Percentiles rank a stretch among this genome's conserved stretches.
Evolutionary conservation across 1,284 basidiomycete species (phyloP).

Genomic region (Heterobasidion irregulare): DNA sequence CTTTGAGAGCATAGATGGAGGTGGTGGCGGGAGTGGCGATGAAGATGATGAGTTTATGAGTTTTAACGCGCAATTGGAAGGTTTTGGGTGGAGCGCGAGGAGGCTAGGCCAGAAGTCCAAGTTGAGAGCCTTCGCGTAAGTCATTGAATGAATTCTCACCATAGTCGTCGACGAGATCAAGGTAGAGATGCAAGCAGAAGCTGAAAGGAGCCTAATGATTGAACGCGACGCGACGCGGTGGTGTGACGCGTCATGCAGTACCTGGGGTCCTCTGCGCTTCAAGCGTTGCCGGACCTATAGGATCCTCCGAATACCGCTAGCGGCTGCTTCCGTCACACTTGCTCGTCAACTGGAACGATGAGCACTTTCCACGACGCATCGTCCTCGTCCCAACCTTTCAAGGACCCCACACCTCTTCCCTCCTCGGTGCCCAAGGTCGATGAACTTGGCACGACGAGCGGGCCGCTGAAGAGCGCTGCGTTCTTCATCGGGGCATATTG

Average conservation of each 20-base stretch:
- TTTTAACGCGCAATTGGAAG: slow-evolving; percentile 59
- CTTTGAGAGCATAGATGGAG: slow-evolving; percentile 50
- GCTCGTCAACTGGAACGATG: slow-evolving; percentile 30
- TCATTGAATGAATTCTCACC: background rate
- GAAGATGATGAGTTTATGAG: slow-evolving; percentile 60
- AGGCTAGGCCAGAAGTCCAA: slow-evolving; percentile 13
- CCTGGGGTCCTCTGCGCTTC: background rate
- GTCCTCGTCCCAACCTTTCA: slow-evolving; percentile 38
- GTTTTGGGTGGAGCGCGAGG: slow-evolving; percentile 39
- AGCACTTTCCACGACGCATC: slow-evolving; percentile 37
- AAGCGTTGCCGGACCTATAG: background rate
- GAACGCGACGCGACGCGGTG: background rate
- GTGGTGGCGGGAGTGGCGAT: slow-evolving; percentile 44
- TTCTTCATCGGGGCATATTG: slow-evolving; percentile 97
- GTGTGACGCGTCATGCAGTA: background rate
- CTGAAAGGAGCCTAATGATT: background rate
- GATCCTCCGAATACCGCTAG: background rate
- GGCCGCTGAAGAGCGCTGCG: slow-evolving; percentile 91
- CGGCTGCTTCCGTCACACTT: background rate
- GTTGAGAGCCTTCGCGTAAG: no score
- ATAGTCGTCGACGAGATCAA: background rate
- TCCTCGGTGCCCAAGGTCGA: slow-evolving; percentile 73
- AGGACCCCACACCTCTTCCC: slow-evolving; percentile 71
- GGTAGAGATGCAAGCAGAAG: background rate
- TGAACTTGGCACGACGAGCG: slow-evolving; percentile 89